Evolutionary conservation across 2,329 filamentous ascomycete genomes (phyloP), one percentile per base, ranked within the genome.

Genomic region (Aureobasidium sp.): DNA sequence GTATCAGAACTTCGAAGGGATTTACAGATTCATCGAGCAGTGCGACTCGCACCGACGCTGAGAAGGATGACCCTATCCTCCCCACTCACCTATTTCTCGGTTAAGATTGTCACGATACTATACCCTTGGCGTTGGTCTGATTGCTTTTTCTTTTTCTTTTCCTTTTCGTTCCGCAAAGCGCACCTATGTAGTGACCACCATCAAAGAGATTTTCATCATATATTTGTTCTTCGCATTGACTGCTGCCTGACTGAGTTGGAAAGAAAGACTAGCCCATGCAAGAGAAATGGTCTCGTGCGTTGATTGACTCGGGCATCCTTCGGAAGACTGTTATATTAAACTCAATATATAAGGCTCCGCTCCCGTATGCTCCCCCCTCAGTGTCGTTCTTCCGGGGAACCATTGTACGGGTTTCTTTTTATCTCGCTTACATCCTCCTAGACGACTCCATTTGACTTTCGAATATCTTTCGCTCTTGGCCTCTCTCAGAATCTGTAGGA

Each of bases 11-110:
- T 73, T 85, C 15, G 83, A 88, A 69, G 86, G 85, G 3, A 87
- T 89, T 37, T 85, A 86, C 68, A 78, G 79, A 56, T 88, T 88
- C 69, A 77, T 88, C 63, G 82, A 85, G 67, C 81, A 87, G 66
- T 86, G 85, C 67, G 84, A 87, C 71, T 78, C 43, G 26, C 57
- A 60, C 26, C 34, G 57, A 10, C 44, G 27, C 8, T 59, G 55
- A 59, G 5, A 51, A 13, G 29, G 20, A 47, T 27, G 12, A 32
- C 12, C 2, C 7, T 8, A 10, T n/a, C 12, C 37, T 24, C 20
- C 4, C 37, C 32, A 10, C 32, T 34, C 32, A 34, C 32, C 32
- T 34, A 6, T 29, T 12, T 27, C 15, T 59, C 46, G 55, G 43
- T 37, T 48, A 44, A 59, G 55, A 59, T 10, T 59, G 55, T 55